phyloP scores from a whole-genome alignment of 768 basidiomycete genomes.

The Crucibulum laeve region DNA sequence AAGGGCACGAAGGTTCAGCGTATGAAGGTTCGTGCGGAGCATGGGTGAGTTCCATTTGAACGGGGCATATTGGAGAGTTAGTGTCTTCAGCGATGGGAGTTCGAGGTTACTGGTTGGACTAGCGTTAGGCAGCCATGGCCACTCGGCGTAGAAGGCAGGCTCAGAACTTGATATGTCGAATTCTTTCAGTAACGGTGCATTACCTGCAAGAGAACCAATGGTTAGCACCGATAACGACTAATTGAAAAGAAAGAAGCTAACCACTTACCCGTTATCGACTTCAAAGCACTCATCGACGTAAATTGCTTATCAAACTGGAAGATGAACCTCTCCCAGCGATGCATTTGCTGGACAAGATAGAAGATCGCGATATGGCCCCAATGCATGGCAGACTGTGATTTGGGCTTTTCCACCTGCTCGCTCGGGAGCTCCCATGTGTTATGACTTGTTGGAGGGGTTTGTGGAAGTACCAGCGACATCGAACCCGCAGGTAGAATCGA shows the following conservation, averaged over 20 bases:
- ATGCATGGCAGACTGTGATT: constrained; percentile 49
- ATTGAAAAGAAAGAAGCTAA: neutral
- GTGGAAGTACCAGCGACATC: too few species aligned
- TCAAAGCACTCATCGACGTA: constrained; percentile 67
- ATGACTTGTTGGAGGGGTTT: constrained; percentile 41
- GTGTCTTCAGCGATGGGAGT: constrained; percentile 41
- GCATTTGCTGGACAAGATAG: constrained; percentile 78
- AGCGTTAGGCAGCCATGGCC: constrained; percentile 70
- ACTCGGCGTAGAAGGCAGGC: constrained; percentile 56
- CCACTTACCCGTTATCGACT: constrained; percentile 62
- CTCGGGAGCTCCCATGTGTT: constrained; percentile 33
- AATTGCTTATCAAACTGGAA: constrained; percentile 79
- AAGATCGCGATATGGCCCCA: constrained; percentile 82
- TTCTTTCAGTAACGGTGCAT: constrained; percentile 68
- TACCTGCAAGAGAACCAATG: constrained; percentile 36
- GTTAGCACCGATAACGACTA: constrained; percentile 6
- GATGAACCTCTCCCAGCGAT: constrained; percentile 77
- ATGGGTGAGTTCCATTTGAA: constrained; percentile 79
- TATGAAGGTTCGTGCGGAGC: constrained; percentile 52
- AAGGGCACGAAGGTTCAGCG: constrained; percentile 61
- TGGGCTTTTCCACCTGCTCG: constrained; percentile 14
- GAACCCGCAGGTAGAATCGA: neutral
- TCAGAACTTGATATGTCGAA: constrained; percentile 77
- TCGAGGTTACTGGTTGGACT: constrained; percentile 22
- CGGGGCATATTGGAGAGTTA: constrained; percentile 68